Percentiles rank a stretch among this genome's conserved stretches.
These are phyloP conservation scores for Mariannaea sp. DNA, from an alignment of 2,329 filamentous ascomycete species.

Conservation along the genomic window DNA sequence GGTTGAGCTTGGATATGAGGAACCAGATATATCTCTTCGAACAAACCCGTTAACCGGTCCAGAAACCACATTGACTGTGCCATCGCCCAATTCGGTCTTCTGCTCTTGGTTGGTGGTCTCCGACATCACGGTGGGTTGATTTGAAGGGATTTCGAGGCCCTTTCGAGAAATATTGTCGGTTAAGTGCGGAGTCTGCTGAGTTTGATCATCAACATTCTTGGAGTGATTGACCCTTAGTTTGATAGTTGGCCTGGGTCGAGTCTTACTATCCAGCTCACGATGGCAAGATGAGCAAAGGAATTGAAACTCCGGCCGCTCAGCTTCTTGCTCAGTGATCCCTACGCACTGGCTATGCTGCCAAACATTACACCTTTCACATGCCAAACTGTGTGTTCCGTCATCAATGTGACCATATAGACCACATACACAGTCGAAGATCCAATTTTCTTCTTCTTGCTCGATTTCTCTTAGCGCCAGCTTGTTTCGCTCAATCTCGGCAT, in stretches of 20 bases:
- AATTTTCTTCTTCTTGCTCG: conserved; percentile 76
- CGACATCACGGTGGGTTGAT: background rate
- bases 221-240: conserved; percentile 55
- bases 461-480: conserved; percentile 77
- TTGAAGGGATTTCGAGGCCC: background rate
- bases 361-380: conserved; percentile 90
- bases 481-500: conserved; percentile 79
- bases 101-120: conserved; percentile 10
- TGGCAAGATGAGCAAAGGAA: conserved; percentile 83
- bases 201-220: conserved; percentile 12
- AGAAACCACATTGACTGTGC: conserved; percentile 18
- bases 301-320: conserved; percentile 83
- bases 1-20: conserved; percentile 5
- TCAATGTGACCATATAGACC: conserved; percentile 91
- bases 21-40: conserved; percentile 21
- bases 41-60: conserved; percentile 13
- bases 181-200: conserved; percentile 17
- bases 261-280: conserved; percentile 67
- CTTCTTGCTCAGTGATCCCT: conserved; percentile 76
- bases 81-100: conserved; percentile 13
- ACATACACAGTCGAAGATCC: conserved; percentile 95
- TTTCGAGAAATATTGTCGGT: conserved; percentile 3
- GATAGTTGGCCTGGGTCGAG: conserved; percentile 56
- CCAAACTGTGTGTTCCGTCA: conserved; percentile 90
- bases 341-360: conserved; percentile 98